These are phyloP conservation scores for Exophiala spinifera DNA, from an alignment of 2,329 filamentous ascomycete genomes.

Conservation along the genomic window DNA sequence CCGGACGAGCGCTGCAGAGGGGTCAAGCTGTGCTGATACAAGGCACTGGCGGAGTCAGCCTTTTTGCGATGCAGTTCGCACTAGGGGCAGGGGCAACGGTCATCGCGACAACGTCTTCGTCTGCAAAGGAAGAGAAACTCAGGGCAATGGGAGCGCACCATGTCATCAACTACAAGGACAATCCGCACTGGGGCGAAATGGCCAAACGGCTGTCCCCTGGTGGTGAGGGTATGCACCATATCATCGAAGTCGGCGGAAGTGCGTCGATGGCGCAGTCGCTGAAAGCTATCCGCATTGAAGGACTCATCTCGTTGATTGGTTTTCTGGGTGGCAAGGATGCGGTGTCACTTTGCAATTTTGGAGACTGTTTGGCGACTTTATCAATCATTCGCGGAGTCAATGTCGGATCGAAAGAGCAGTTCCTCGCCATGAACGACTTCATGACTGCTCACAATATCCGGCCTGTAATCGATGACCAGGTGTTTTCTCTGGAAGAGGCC, in stretches of 20 bases:
- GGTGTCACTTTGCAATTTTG: conserved; percentile 46
- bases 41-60: conserved; percentile 59
- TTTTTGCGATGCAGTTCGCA: conserved; percentile 44
- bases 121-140: conserved; percentile 53
- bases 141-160: conserved; percentile 56
- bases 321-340: conserved; percentile 45
- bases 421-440: conserved; percentile 58
- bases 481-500: conserved; percentile 52
- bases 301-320: conserved; percentile 50
- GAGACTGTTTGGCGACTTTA: conserved; percentile 50
- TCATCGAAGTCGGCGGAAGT: conserved; percentile 63
- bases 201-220: conserved; percentile 51
- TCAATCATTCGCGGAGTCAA: conserved; percentile 57
- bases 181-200: conserved; percentile 57
- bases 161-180: conserved; percentile 59
- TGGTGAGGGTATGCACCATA: conserved; percentile 57
- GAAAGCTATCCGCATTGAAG: conserved; percentile 47
- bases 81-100: conserved; percentile 51
- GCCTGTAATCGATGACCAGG: conserved; percentile 57
- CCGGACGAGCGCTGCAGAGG: conserved; percentile 49
- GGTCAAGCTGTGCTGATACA: conserved; percentile 58
- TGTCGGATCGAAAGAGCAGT: conserved; percentile 54
- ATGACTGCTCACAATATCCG: conserved; percentile 59
- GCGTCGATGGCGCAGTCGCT: conserved; percentile 56
- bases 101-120: conserved; percentile 58